Conservation (phyloP, 208 protist species). For the Wallacemonas sp. region DNA sequence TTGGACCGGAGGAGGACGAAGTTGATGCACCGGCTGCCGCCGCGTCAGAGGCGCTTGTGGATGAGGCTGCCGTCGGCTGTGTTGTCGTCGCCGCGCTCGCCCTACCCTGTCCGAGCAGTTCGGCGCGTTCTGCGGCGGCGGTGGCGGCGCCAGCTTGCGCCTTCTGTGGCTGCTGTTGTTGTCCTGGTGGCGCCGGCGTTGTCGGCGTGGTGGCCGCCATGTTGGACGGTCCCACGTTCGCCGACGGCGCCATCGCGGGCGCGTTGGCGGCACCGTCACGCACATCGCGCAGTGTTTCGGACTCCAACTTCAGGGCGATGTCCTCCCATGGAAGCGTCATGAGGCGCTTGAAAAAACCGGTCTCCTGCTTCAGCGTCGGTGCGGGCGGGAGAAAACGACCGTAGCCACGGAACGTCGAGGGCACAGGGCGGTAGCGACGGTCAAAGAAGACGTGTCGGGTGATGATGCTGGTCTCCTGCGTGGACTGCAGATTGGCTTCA, state of each 20-base stretch:
- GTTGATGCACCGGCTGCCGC: background rate
- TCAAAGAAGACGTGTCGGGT: conserved; percentile 36
- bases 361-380: conserved; percentile 78
- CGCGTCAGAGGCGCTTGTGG: background rate
- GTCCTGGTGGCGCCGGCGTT: background rate
- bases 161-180: background rate
- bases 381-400: conserved; percentile 54
- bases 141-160: background rate
- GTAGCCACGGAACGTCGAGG: conserved; percentile 68
- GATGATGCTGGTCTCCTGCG: conserved; percentile 37
- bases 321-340: conserved; percentile 85
- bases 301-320: conserved; percentile 68
- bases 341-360: conserved; percentile 80
- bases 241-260: background rate
- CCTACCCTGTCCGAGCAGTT: conserved; percentile 23
- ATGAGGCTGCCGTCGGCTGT: background rate
- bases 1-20: conserved; percentile 9
- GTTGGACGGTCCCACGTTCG: background rate
- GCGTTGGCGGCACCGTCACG: conserved; percentile 13
- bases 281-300: conserved; percentile 47
- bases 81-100: background rate
- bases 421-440: conserved; percentile 40
- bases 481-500: conserved; percentile 43
- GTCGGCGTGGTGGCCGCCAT: background rate
- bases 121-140: conserved; percentile 26